Percentiles rank a stretch among this genome's conserved stretches.
These are phyloP conservation scores for Saturnispora besseyi DNA, from an alignment of 805 yeast species.

Conservation along the genomic window DNA sequence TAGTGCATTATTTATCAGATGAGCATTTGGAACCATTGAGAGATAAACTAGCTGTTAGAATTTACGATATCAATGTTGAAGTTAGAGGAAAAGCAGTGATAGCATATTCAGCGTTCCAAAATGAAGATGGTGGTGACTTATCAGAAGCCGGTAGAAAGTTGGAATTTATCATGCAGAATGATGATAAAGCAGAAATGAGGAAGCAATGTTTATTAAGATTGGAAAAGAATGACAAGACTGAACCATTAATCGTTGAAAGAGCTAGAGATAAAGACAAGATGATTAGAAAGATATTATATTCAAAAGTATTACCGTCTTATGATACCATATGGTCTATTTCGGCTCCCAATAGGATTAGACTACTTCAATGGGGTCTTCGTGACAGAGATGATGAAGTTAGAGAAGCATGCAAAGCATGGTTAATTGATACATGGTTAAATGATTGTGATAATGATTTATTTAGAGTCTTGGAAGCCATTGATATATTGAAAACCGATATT, in stretches of 20 bases:
- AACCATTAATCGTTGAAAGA: slow-evolving; percentile 59
- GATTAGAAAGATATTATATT: slow-evolving; percentile 65
- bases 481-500: slow-evolving; percentile 51
- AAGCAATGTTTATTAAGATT: slow-evolving; percentile 73
- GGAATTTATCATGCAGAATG: slow-evolving; percentile 54
- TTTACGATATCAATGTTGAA: slow-evolving; percentile 65
- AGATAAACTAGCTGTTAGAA: slow-evolving; percentile 50
- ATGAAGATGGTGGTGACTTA: slow-evolving; percentile 35
- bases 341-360: slow-evolving; percentile 48
- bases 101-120: slow-evolving; percentile 71
- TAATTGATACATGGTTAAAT: slow-evolving; percentile 65
- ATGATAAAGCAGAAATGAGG: slow-evolving; percentile 81
- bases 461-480: slow-evolving; percentile 53
- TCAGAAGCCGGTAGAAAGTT: slow-evolving; percentile 41
- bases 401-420: slow-evolving; percentile 61
- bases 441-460: slow-evolving; percentile 50
- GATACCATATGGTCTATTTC: slow-evolving; percentile 49
- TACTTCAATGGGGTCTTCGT: slow-evolving; percentile 76
- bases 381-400: slow-evolving; percentile 76
- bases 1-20: slow-evolving; percentile 65
- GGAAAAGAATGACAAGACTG: slow-evolving; percentile 43
- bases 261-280: slow-evolving; percentile 71
- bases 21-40: slow-evolving; percentile 57
- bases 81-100: slow-evolving; percentile 81
- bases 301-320: slow-evolving; percentile 57